Evolutionary conservation across 2,329 filamentous ascomycete species (phyloP).

Genomic region (Sordariomycetes sp.): DNA sequence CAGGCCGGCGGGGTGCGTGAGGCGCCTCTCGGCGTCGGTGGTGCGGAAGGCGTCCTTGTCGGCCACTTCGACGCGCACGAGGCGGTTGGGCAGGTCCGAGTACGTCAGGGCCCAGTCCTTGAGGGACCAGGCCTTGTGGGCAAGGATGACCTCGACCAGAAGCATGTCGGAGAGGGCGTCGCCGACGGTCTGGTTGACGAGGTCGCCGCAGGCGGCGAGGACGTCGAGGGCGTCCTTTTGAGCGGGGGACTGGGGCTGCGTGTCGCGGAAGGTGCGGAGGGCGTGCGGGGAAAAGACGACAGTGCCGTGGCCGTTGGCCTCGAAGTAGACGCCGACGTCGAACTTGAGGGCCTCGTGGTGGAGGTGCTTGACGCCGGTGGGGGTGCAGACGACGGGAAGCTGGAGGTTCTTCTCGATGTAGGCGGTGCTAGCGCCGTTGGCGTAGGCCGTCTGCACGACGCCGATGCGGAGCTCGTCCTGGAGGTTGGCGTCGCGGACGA

Average conservation of each 20-base stretch:
- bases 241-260: slow-evolving; percentile 77
- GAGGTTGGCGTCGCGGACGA: slow-evolving; percentile 68
- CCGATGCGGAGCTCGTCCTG: slow-evolving; percentile 75
- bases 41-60: slow-evolving; percentile 85
- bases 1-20: slow-evolving; percentile 64
- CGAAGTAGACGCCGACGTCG: slow-evolving; percentile 95
- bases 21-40: slow-evolving; percentile 80
- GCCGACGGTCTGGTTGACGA: slow-evolving; percentile 97
- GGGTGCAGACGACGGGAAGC: slow-evolving; percentile 83
- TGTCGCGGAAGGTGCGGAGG: slow-evolving; percentile 62
- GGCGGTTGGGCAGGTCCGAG: slow-evolving; percentile 82
- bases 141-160: slow-evolving; percentile 88
- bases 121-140: slow-evolving; percentile 84
- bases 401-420: slow-evolving; percentile 82
- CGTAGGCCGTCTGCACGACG: slow-evolving; percentile 94
- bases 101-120: slow-evolving; percentile 91
- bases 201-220: slow-evolving; percentile 67
- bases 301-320: slow-evolving; percentile 95
- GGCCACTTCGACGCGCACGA: slow-evolving; percentile 83
- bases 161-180: slow-evolving; percentile 94
- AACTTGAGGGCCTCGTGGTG: slow-evolving; percentile 94
- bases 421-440: slow-evolving; percentile 86
- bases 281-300: slow-evolving; percentile 86
- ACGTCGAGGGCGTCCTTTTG: slow-evolving; percentile 83
- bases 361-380: slow-evolving; percentile 92